Evolutionary conservation across 768 basidiomycete genomes (phyloP), one percentile per base, ranked within the genome.

Genomic region (Floccularia luteovirens): DNA sequence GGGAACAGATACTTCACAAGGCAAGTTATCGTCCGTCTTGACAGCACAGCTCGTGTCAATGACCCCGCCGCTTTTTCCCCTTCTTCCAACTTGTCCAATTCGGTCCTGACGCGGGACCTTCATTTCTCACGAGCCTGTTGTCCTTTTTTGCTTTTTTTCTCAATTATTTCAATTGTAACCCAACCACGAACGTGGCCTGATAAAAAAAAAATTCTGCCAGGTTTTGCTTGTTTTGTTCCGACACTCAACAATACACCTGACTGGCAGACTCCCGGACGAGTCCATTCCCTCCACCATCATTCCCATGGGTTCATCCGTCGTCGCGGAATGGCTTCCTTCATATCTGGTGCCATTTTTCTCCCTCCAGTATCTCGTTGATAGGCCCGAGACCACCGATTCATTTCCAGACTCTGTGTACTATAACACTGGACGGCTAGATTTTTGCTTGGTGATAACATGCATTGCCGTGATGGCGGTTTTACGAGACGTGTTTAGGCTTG

Each of bases 391-490:
- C 22, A 69, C 79, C 36, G 87, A 89, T 63, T 86, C 84, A 3
- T 90, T 88, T 62, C 79, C 66, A 22, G 54, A 77, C 57, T 79
- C 82, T 28, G 47, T 59, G 37, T 83, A 90, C 57, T 93, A 89
- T 56, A 66, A 53, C 36, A 79, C 75, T 17, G 90, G 90, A n/a
- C 63, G 64, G 21, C 69, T 75, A 43, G 96, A 99, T 57, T 60
- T 73, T n/a, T 90, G 79, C 53, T 56, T 94, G 51, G 70, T 92
- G 42, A 60, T 91, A 41, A 74, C 81, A n/a, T 85, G 77, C 60
- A 88, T 96, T 42, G 75, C 83, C 11, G 64, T 82, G 48, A 91
- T 96, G 78, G 90, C 90, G n/a, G 50, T 91, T 38, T 59, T 90
- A 20, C 79, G 96, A 45, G 93, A 94, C 64, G 61, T 76, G 23